phyloP scores from a whole-genome alignment of 2,329 filamentous ascomycete species.

The Penicillium sp. region DNA sequence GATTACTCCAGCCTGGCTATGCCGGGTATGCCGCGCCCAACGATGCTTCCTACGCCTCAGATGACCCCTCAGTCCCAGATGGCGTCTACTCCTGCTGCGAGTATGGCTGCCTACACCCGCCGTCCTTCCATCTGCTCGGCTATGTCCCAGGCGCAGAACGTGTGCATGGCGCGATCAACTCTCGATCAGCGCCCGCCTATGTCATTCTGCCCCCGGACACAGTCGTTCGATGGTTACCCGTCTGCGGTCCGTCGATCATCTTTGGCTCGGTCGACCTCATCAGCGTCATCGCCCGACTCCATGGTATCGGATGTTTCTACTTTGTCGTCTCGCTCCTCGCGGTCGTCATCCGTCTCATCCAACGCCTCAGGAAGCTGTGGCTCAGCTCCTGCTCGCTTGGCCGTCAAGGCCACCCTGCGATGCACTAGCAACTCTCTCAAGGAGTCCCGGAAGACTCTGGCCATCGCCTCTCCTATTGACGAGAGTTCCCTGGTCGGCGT shows the following conservation, averaged over 20 bases:
- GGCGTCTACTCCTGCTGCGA: slow-evolving; percentile 62
- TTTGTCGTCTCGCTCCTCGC: slow-evolving; percentile 55
- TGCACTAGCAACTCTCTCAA: slow-evolving; percentile 41
- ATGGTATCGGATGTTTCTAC: slow-evolving; percentile 63
- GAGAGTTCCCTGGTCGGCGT: slow-evolving; percentile 35
- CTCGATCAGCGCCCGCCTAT: slow-evolving; percentile 53
- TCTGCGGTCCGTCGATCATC: slow-evolving; percentile 51
- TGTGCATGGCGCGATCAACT: slow-evolving; percentile 56
- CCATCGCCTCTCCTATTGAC: slow-evolving; percentile 41
- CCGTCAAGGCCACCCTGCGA: slow-evolving; percentile 44
- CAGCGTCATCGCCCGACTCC: slow-evolving; percentile 60
- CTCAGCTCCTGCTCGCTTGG: slow-evolving; percentile 34
- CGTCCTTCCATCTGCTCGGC: slow-evolving; percentile 60
- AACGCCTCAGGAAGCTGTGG: slow-evolving; percentile 37
- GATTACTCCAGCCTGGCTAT: slow-evolving; percentile 47
- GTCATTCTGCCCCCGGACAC: slow-evolving; percentile 35
- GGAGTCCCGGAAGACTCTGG: slow-evolving; percentile 38
- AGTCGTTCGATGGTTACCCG: slow-evolving; percentile 51
- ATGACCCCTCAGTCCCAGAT: slow-evolving; percentile 59
- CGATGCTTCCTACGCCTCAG: slow-evolving; percentile 62
- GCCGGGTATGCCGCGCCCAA: slow-evolving; percentile 57
- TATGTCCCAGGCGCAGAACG: slow-evolving; percentile 59
- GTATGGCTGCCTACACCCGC: slow-evolving; percentile 52
- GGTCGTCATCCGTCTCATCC: slow-evolving; percentile 53
- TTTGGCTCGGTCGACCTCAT: slow-evolving; percentile 54